phyloP scores from a whole-genome alignment of 139 green algal species.

The Pseudopediastrum boryanum region DNA sequence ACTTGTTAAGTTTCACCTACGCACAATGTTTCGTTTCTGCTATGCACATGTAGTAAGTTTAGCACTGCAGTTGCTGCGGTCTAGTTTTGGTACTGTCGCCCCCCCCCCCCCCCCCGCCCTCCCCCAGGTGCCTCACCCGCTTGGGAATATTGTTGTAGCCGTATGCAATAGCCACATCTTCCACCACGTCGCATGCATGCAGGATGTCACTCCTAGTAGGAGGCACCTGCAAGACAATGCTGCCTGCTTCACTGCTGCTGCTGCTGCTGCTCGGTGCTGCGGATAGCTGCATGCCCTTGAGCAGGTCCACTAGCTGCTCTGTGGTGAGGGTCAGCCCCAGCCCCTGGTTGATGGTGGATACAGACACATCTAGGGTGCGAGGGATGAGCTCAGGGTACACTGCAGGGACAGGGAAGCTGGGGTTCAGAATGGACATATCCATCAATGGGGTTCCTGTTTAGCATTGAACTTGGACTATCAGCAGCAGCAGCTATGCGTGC shows the following conservation, averaged over 20 bases:
- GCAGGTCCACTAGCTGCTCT: conserved; percentile 63
- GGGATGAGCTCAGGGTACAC: conserved; percentile 84
- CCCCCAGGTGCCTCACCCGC: too few species aligned
- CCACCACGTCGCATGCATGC: conserved; percentile 95
- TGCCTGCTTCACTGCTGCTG: background rate
- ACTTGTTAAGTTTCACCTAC: too few species aligned
- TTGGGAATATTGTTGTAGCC: conserved; percentile 97
- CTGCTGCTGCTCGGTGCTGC: conserved; percentile 8
- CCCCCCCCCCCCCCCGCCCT: too few species aligned
- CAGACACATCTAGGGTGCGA: conserved; percentile 66
- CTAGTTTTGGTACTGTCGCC: too few species aligned
- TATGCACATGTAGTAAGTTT: too few species aligned
- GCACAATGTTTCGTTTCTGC: too few species aligned
- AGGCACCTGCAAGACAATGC: conserved; percentile 64
- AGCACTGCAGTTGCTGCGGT: too few species aligned
- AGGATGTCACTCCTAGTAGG: conserved; percentile 93
- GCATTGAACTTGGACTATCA: too few species aligned
- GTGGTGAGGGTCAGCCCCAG: conserved; percentile 75
- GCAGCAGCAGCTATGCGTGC: too few species aligned
- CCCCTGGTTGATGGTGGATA: conserved; percentile 84
- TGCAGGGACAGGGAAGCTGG: conserved; percentile 44
- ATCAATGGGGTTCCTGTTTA: too few species aligned
- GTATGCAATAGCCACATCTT: conserved; percentile 98
- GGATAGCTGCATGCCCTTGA: conserved; percentile 89
- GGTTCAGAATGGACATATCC: too few species aligned